Conservation (phyloP, 2,329 filamentous ascomycete genomes). For the Dactylellina sp. region DNA sequence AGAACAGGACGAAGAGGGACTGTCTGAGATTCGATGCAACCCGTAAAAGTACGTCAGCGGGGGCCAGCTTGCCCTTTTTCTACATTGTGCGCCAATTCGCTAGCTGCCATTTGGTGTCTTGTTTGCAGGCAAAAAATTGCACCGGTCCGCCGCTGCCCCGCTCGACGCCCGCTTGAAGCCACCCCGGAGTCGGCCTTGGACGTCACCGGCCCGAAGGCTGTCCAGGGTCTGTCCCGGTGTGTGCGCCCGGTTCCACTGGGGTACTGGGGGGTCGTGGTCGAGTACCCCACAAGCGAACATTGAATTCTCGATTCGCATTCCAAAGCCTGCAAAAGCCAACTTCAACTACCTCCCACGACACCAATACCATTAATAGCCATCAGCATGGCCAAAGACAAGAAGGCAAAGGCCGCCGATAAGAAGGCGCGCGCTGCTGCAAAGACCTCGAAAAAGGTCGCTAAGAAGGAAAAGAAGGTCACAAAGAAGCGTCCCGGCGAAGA, state of each 20-base stretch:
- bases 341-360: conserved; percentile 1
- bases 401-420: conserved; percentile 69
- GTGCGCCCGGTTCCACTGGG: background rate
- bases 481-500: conserved; percentile 78
- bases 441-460: conserved; percentile 63
- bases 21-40: conserved; percentile 40
- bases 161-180: background rate
- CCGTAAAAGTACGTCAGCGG: conserved; percentile 48
- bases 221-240: background rate
- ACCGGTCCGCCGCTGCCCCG: conserved; percentile 23
- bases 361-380: background rate
- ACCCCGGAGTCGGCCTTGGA: background rate
- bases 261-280: background rate
- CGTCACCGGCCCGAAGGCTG: background rate
- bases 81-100: too few relatives aligned
- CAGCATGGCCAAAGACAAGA: conserved; percentile 61
- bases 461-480: conserved; percentile 87
- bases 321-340: background rate
- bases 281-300: conserved; percentile 26
- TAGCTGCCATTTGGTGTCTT: too few relatives aligned
- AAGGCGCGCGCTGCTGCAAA: conserved; percentile 62
- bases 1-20: background rate
- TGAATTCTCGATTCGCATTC: too few relatives aligned
- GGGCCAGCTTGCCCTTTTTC: too few relatives aligned
- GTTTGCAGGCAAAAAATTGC: conserved; percentile 16